phyloP scores from a whole-genome alignment of 2,329 filamentous ascomycete species.

The Hymenoscyphus albidus region DNA sequence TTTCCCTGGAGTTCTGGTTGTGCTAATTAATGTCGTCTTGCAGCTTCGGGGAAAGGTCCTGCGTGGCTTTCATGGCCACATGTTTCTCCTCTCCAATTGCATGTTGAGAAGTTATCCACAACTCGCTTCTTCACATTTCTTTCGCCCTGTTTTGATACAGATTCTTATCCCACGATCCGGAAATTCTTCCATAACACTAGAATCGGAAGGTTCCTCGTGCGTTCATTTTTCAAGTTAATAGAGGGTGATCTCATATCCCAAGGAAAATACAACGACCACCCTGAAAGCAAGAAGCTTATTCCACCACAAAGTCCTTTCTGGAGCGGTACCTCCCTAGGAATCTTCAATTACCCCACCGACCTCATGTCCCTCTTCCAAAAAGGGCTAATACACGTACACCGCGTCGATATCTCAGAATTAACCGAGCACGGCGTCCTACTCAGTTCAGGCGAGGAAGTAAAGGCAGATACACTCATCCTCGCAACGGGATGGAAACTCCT shows the following conservation, averaged over 20 bases:
- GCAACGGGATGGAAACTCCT: slow-evolving; percentile 56
- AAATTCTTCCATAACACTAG: slow-evolving; percentile 42
- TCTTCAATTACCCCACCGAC: slow-evolving; percentile 55
- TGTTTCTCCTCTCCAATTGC: slow-evolving; percentile 58
- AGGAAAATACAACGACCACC: slow-evolving; percentile 51
- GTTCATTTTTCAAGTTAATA: slow-evolving; percentile 54
- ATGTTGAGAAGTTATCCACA: slow-evolving; percentile 63
- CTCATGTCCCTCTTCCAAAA: slow-evolving; percentile 52
- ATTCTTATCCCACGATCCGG: slow-evolving; percentile 48
- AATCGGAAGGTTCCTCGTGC: slow-evolving; percentile 51
- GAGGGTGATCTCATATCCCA: slow-evolving; percentile 50
- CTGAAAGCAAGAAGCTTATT: slow-evolving; percentile 49
- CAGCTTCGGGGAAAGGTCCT: slow-evolving; percentile 16
- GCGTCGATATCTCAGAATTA: slow-evolving; percentile 48
- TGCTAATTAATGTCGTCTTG: background rate
- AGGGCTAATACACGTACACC: slow-evolving; percentile 48
- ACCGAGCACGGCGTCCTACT: slow-evolving; percentile 46
- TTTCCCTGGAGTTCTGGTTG: background rate
- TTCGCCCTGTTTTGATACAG: slow-evolving; percentile 48
- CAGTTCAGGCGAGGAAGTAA: slow-evolving; percentile 43
- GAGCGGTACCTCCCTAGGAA: slow-evolving; percentile 51
- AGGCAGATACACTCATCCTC: slow-evolving; percentile 50
- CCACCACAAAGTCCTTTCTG: slow-evolving; percentile 49
- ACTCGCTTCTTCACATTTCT: slow-evolving; percentile 68
- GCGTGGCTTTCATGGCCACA: slow-evolving; percentile 17